Base-by-base conservation (phyloP, 208 protist species). In the Wallacemonas rigidus region DNA sequence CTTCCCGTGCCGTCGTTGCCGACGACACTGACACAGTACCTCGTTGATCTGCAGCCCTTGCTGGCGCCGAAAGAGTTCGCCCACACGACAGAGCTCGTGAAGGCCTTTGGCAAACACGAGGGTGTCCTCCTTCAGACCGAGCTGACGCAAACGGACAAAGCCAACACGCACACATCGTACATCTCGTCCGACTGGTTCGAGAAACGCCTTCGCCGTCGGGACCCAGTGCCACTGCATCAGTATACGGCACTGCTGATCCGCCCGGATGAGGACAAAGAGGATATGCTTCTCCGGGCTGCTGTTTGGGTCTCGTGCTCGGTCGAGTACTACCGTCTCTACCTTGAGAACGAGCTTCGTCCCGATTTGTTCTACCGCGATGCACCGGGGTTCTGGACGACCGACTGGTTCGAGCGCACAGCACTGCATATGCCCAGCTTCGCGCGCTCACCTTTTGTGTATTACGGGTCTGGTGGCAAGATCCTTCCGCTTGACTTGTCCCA, bases 121-220 rank as follows among this genome's bases (percentile, higher is more conserved):
- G 90, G 90, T n/a, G 57, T 43, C 1, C 53, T 44, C 2, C 62
- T 95, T 15, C 90, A 97, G 9, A 82, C 91, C 4, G 84, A 93
- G 71, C 80, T 97, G 17, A 71, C 85, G 11, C 76, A 79, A 47
- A 96, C 83, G 1, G 82, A 95, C 76, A 83, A 82, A 56, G 89
- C 83, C 3, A 97, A 97, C 58, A 81, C 81, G 39, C 89, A 96
- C 82, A 96, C 90, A 2, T 94, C 87, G 5, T 97, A 91, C 73
- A 89, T 95, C 43, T 95, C 86, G 1, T 87, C 84, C 2, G 89
- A 95, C 72, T 81, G 85, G 72, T 95, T 92, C 64, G 89, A 95
- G 63, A 38, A 76, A 9, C 76, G 72, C 38, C 72, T 97, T 17
- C 75, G 74, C 41, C 77, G 86, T 41, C 83, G 93, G 11, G 41